Evolutionary conservation across 108 stramenopile genomes (phyloP).

Genomic region (Fistulifera solaris): DNA sequence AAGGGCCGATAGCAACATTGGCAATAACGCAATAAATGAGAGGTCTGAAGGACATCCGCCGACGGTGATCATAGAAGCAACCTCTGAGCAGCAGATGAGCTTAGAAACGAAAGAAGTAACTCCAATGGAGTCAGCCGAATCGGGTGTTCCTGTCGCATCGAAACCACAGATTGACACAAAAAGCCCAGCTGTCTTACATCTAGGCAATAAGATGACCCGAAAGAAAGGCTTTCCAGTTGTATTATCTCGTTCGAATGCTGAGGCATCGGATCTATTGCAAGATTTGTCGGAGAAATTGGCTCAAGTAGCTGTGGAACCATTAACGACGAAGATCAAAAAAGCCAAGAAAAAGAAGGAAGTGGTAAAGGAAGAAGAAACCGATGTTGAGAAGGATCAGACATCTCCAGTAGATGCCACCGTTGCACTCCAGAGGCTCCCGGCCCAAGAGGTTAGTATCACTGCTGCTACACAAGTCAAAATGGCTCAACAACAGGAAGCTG

Average conservation of each 20-base stretch:
- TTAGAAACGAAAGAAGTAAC: neutral
- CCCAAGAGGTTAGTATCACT: conserved; percentile 74
- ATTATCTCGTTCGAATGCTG: conserved; percentile 10
- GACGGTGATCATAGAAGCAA: neutral
- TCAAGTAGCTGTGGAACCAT: neutral
- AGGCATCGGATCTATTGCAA: neutral
- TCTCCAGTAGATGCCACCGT: conserved; percentile 22
- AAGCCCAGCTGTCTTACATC: conserved; percentile 11
- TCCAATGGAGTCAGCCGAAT: neutral
- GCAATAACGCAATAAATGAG: neutral
- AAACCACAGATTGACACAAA: neutral
- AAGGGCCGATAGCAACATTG: neutral
- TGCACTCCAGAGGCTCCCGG: conserved; percentile 56
- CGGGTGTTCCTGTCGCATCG: neutral
- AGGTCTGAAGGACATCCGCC: neutral
- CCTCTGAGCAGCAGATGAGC: neutral
- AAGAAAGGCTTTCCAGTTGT: conserved; percentile 20
- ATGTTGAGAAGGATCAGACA: conserved; percentile 12
- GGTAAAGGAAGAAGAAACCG: conserved; percentile 4
- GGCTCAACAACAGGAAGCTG: conserved; percentile 24
- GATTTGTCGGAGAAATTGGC: neutral
- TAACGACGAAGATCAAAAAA: conserved; percentile 23
- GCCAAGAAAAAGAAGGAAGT: conserved; percentile 34
- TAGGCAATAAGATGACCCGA: neutral
- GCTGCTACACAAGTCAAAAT: conserved; percentile 56